These are phyloP conservation scores for Musa schizocarpa DNA, from an alignment of 176 grass and related monocot genomes.

Conservation along the genomic window DNA sequence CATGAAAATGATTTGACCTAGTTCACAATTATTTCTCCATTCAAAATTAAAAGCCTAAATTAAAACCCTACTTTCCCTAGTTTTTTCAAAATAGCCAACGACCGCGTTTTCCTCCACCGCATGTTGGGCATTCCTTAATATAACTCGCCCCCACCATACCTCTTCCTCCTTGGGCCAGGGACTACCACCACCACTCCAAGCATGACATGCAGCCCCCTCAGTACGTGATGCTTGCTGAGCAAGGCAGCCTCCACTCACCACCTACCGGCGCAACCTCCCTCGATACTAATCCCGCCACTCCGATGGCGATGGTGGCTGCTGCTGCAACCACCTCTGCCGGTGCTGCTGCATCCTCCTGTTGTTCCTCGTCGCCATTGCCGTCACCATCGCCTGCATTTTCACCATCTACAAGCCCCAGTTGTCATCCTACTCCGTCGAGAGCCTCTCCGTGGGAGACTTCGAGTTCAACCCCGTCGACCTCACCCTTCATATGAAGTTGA, in stretches of 20 bases:
- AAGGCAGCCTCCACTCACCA: slow-evolving; percentile 5
- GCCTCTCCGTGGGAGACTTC: slow-evolving; percentile 58
- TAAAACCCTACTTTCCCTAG: too few relatives aligned
- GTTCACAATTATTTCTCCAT: too few relatives aligned
- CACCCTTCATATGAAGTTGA: slow-evolving; percentile 53
- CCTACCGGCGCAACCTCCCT: slow-evolving; percentile 44
- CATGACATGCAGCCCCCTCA: too few relatives aligned
- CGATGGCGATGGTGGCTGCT: slow-evolving; percentile 13
- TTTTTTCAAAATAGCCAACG: too few relatives aligned
- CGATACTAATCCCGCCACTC: slow-evolving; percentile 39
- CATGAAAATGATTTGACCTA: too few relatives aligned
- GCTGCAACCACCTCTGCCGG: slow-evolving; percentile 45
- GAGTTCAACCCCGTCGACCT: slow-evolving; percentile 40
- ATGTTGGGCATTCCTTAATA: too few relatives aligned
- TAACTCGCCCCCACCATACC: not conserved
- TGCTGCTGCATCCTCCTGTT: slow-evolving; percentile 65
- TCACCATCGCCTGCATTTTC: slow-evolving; percentile 22
- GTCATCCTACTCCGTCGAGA: slow-evolving; percentile 62
- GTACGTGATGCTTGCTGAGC: slow-evolving; percentile 20
- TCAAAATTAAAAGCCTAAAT: too few relatives aligned
- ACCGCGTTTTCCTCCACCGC: too few relatives aligned
- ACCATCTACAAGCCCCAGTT: slow-evolving; percentile 42
- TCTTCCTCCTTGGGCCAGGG: not conserved
- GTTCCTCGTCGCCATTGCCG: slow-evolving; percentile 25
- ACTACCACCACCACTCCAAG: slow-evolving; percentile 6